Base-by-base conservation (phyloP, 2,329 filamentous ascomycete species). In the Chaetomiaceae sp. region DNA sequence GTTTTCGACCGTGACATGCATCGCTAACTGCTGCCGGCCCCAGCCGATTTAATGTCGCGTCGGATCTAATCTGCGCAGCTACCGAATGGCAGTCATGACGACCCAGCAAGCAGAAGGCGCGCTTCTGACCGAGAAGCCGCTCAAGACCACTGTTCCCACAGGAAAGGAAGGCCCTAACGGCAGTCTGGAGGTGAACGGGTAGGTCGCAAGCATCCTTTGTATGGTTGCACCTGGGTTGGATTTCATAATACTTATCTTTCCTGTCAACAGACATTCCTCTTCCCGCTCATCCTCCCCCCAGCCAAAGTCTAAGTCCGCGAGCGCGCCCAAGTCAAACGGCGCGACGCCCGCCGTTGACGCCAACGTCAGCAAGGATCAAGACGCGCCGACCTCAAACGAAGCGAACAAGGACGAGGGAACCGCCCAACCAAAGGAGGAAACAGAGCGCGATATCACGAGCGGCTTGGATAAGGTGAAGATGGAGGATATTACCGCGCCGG, bases 51-150 rank as follows among this genome's bases (percentile, higher is more conserved):
- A 30, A 61, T 61, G 59, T 58, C 58, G 59, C 58, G 48, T 57
- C 47, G 39, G 27, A 13, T 19, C 31, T 61, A 48, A 58, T n/a
- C 41, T 50, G 44, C 51, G 48, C 57, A 60, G 48, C 59, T 61
- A 64, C 67, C 73, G 68, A 68, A 74, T 73, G 69, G 73, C 74
- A 72, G 71, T 71, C 63, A 79, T 80, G 76, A 72, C 76, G 56
- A 76, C 76, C 59, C 72, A 74, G 55, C 66, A 65, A 40, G 65
- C 71, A 55, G 70, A 76, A 61, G 62, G 65, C 48, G 60, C 67
- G 55, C 56, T 64, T 58, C 58, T 66, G 62, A 76, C 77, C 62
- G 67, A 75, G 62, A 82, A 81, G 63, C 70, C 74, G 10, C 47
- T 60, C 61, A 72, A 70, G 59, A 78, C 78, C 73, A 71, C 79